A percentile compares a stretch with the other conserved stretches of the same genome.
phyloP scores from a whole-genome alignment of 1,284 basidiomycete species.

The Ustilago vetiveriae region DNA sequence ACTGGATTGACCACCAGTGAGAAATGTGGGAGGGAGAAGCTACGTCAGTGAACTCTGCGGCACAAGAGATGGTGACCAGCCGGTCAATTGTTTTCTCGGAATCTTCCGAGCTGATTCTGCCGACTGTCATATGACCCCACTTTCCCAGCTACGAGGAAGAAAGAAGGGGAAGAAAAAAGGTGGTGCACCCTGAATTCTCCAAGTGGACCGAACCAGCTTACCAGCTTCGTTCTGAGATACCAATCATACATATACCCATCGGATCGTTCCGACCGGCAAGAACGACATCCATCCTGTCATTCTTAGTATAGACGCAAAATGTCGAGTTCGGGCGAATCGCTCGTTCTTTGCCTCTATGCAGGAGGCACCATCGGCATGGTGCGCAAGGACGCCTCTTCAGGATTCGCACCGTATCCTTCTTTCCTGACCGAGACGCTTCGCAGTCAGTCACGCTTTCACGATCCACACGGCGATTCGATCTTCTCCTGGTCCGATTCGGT shows the following conservation, averaged over 20 bases:
- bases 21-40: not conserved
- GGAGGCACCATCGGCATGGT: slow-evolving; percentile 78
- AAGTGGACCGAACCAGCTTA: no score
- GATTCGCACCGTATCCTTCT: slow-evolving; percentile 86
- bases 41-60: not conserved
- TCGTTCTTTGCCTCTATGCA: slow-evolving; percentile 82
- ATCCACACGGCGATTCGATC: slow-evolving; percentile 71
- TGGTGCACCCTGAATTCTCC: no score
- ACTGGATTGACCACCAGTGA: no score
- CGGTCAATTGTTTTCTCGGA: not conserved
- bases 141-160: not conserved
- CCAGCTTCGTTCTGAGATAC: not conserved
- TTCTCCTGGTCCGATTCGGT: slow-evolving; percentile 62
- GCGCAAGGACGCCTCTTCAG: slow-evolving; percentile 69
- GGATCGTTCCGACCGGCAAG: not conserved
- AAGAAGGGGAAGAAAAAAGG: not conserved
- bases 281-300: not conserved
- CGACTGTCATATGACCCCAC: not conserved
- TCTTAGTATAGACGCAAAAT: slow-evolving; percentile 5
- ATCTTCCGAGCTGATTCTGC: not conserved
- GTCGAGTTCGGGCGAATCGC: slow-evolving; percentile 46
- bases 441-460: slow-evolving; percentile 84
- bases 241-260: no score
- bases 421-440: slow-evolving; percentile 80
- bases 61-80: not conserved